These are phyloP conservation scores for Paramecium tetraurelia DNA, from an alignment of 73 alveolate species.

Conservation along the genomic window DNA sequence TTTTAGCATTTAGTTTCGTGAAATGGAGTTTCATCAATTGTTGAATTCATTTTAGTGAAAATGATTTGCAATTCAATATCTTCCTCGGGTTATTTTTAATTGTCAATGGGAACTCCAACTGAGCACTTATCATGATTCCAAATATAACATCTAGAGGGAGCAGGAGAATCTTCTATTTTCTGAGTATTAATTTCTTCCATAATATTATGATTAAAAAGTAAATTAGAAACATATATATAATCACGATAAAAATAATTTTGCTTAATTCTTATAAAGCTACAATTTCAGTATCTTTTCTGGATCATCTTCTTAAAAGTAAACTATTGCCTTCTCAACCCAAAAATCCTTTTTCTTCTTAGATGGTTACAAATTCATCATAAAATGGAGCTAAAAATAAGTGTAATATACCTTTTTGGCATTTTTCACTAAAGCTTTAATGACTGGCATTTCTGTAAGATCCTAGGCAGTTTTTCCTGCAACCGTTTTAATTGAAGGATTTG, in stretches of 20 bases:
- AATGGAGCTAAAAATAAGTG: not conserved
- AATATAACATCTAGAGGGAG: not conserved
- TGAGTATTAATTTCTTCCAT: not conserved
- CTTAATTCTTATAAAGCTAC: not conserved
- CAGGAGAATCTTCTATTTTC: slow-evolving; percentile 16
- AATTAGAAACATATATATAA: not conserved
- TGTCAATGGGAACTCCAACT: not conserved
- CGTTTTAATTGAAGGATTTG: slow-evolving; percentile 33
- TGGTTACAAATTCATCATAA: slow-evolving; percentile 34
- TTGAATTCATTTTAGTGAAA: not conserved
- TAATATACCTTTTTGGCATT: slow-evolving; percentile 1
- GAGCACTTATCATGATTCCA: not conserved
- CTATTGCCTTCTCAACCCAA: slow-evolving; percentile 17
- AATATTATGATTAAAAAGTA: not conserved
- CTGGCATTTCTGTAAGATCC: slow-evolving; percentile 28
- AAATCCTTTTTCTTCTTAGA: not conserved
- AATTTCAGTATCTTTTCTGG: slow-evolving; percentile 20
- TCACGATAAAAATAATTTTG: slow-evolving; percentile 39
- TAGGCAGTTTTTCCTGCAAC: slow-evolving; percentile 35
- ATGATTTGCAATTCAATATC: not conserved
- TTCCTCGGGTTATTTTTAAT: not conserved
- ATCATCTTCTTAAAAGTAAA: slow-evolving; percentile 18
- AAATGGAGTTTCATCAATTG: slow-evolving; percentile 39
- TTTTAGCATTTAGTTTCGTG: slow-evolving; percentile 34
- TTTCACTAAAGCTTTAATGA: not conserved